Percentiles rank a stretch among this genome's conserved stretches.
Evolutionary conservation across 768 basidiomycete species (phyloP).

Genomic region (Termitomyces sp.): DNA sequence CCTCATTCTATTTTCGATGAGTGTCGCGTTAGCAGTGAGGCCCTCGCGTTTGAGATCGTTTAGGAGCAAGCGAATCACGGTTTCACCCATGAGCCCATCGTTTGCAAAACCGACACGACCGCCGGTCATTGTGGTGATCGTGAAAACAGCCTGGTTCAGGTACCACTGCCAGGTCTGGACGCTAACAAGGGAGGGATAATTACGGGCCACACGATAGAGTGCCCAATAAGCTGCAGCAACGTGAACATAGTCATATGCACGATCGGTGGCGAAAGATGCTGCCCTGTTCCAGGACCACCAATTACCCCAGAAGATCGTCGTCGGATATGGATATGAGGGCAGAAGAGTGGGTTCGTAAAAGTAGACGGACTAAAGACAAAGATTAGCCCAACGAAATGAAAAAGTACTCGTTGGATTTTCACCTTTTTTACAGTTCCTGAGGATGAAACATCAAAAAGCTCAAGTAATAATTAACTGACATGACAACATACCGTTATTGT

Average conservation of each 20-base stretch:
- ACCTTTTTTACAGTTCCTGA: constrained; percentile 53
- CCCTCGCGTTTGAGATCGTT: constrained; percentile 52
- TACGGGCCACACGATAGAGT: constrained; percentile 52
- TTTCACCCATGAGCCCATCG: constrained; percentile 57
- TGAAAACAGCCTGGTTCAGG: constrained; percentile 48
- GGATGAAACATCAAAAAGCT: background rate
- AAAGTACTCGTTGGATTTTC: background rate
- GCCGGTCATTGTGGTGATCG: constrained; percentile 42
- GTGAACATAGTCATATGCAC: constrained; percentile 52
- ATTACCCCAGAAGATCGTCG: constrained; percentile 43
- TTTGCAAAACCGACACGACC: constrained; percentile 39
- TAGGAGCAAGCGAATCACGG: constrained; percentile 42
- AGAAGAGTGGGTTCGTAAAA: constrained; percentile 45
- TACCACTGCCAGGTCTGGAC: constrained; percentile 55
- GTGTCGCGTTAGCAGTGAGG: constrained; percentile 40
- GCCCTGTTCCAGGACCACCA: constrained; percentile 59
- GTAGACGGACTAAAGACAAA: constrained; percentile 39
- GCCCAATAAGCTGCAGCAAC: constrained; percentile 52
- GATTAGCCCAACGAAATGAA: background rate
- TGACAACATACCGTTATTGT: constrained; percentile 35
- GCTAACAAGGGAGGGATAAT: constrained; percentile 47
- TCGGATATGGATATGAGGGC: constrained; percentile 45
- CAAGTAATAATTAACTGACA: background rate
- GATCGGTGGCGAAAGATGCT: constrained; percentile 40
- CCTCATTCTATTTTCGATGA: constrained; percentile 44